Evolutionary conservation across 352 stramenopile species (phyloP), one percentile per base, ranked within the genome.

Genomic region (Pythium oligandrum): DNA sequence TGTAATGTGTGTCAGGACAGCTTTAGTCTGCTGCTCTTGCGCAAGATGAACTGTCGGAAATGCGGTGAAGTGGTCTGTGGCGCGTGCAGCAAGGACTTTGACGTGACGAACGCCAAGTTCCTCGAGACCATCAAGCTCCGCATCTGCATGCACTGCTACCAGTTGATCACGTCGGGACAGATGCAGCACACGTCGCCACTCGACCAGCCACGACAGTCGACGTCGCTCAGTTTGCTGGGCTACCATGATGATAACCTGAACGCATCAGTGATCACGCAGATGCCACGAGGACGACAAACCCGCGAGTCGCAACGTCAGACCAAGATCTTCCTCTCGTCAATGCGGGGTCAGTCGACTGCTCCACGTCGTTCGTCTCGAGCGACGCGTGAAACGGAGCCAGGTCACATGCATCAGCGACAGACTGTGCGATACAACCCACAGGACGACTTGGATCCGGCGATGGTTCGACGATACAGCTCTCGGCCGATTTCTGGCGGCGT

Each of bases 91-190:
- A 95, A 90, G 48, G 81, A 88, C 34, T 95, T 90, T 66, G 82
- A 90, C 39, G 61, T 78, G 11, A 69, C 53, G 36, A 79, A 66
- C 72, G 73, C 63, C 70, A 85, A 66, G 71, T 86, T 71, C 50
- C 62, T 51, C 53, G 71, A 83, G 50, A 72, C 79, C 7, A 71
- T 85, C 50, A 91, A 91, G 58, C 62, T 95, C 9, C 82, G 84
- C 32, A 88, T 95, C 35, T 95, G 84, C 53, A 83, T 93, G 72
- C 81, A 84, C 55, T 95, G 84, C 63, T 95, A 88, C 59, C 75
- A 91, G 46, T 36, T 71, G 42, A 84, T 95, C 55, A 88, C 83
- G 32, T 77, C 79, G n/a, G 79, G 71, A 4, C 80, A 87, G 58
- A 58, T 69, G 4, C 63, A 70, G 40, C 69, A 71, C 26, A 0